Evolutionary conservation across 169 alveolate genomes (phyloP).

Genomic region (Cyclospora cayetanensis): DNA sequence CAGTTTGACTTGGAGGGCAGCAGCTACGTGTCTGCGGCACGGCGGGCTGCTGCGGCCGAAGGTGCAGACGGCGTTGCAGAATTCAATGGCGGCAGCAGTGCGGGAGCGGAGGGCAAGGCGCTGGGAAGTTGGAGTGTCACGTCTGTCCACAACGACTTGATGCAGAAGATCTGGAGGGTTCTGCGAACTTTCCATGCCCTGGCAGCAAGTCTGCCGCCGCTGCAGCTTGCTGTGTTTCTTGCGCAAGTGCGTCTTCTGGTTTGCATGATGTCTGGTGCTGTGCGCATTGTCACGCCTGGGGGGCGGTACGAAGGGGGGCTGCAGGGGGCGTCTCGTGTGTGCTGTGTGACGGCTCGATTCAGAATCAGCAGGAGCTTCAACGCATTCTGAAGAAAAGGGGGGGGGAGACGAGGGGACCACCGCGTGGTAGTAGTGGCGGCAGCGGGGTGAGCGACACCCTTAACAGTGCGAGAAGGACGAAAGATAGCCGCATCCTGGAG

Average conservation of each 20-base stretch:
- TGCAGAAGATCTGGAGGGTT: constrained; percentile 49
- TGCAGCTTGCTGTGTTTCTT: neutral
- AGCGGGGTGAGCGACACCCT: constrained; percentile 12
- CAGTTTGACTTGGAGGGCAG: constrained; percentile 18
- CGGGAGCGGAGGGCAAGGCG: neutral
- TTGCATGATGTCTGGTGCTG: neutral
- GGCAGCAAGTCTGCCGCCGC: constrained; percentile 36
- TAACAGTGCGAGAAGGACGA: neutral
- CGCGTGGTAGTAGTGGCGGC: neutral
- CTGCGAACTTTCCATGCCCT: constrained; percentile 50
- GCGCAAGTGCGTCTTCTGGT: neutral
- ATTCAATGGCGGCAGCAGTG: neutral
- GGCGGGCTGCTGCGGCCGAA: neutral
- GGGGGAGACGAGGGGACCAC: neutral
- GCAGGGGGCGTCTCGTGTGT: neutral
- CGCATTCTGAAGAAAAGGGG: neutral
- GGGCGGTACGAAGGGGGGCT: neutral
- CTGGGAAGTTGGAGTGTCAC: constrained; percentile 57
- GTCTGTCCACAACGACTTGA: constrained; percentile 35
- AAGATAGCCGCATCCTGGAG: neutral
- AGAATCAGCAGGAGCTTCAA: constrained; percentile 5
- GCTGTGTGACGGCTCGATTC: neutral
- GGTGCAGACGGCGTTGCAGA: neutral
- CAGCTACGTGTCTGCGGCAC: constrained; percentile 18
- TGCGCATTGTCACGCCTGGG: neutral